Conservation (phyloP, 2,329 filamentous ascomycete genomes). For the Trichocomaceae sp. region DNA sequence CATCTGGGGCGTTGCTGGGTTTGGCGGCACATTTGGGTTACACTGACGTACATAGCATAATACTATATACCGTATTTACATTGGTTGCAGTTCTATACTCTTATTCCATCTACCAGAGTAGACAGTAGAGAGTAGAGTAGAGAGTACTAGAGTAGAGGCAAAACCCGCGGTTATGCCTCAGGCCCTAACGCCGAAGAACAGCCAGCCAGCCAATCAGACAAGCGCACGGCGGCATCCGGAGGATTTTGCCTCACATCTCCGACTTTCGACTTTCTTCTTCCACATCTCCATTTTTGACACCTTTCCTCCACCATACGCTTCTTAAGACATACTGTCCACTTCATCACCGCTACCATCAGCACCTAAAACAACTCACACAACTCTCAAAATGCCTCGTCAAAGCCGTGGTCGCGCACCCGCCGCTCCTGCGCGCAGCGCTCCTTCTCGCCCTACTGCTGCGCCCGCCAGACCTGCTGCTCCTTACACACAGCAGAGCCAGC, state of each 20-base stretch:
- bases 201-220: slow-evolving; percentile 1
- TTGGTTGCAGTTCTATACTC: background rate
- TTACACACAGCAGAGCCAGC: slow-evolving; percentile 54
- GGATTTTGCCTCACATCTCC: slow-evolving; percentile 23
- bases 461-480: slow-evolving; percentile 51
- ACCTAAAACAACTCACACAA: background rate
- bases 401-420: slow-evolving; percentile 54
- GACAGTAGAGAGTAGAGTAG: background rate
- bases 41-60: background rate
- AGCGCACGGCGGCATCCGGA: slow-evolving; percentile 14
- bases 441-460: slow-evolving; percentile 59
- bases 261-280: slow-evolving; percentile 20
- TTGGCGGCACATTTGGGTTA: background rate
- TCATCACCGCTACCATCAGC: background rate
- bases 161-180: slow-evolving; percentile 7
- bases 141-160: background rate
- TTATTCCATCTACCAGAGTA: background rate
- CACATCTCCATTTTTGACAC: background rate
- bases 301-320: background rate
- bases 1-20: background rate
- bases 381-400: slow-evolving; percentile 66
- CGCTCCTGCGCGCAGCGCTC: slow-evolving; percentile 48
- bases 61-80: no score
- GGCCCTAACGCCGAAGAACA: background rate
- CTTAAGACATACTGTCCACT: no score